Conservation (phyloP, 2,329 filamentous ascomycete species). For the Chaetomiaceae sp. region DNA sequence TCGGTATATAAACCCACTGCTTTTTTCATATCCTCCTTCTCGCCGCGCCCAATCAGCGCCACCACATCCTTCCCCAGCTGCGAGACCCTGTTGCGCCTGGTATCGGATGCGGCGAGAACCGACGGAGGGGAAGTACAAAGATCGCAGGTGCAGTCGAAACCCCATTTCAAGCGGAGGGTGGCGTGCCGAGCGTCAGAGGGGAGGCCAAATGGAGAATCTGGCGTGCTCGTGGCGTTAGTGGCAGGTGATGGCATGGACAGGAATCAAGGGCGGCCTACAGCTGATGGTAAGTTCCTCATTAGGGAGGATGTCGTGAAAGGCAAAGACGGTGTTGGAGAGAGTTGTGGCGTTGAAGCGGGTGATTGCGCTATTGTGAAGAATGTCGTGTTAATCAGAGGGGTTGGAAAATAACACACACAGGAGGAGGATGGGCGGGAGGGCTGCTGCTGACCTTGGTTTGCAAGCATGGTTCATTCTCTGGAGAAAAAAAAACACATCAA, state of each 20-base stretch:
- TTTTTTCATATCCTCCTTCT: constrained; percentile 12
- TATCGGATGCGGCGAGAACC: constrained; percentile 24
- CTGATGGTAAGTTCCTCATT: constrained; percentile 33
- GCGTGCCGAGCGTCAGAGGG: constrained; percentile 21
- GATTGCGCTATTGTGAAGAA: constrained; percentile 21
- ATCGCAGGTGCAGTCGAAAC: constrained; percentile 30
- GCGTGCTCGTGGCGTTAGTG: background rate
- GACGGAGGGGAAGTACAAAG: constrained; percentile 21
- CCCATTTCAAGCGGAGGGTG: constrained; percentile 24
- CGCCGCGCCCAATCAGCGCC: constrained; percentile 14
- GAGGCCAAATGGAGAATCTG: constrained; percentile 22
- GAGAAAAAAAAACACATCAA: too few relatives aligned
- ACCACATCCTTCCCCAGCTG: constrained; percentile 18
- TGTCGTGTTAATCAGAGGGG: too few relatives aligned
- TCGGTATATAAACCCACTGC: constrained; percentile 18
- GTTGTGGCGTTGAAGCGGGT: constrained; percentile 23
- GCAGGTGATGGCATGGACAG: too few relatives aligned
- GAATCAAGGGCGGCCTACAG: constrained; percentile 21
- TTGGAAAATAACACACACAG: too few relatives aligned
- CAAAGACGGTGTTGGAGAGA: constrained; percentile 24
- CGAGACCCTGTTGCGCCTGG: constrained; percentile 23
- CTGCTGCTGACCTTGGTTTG: constrained; percentile 32
- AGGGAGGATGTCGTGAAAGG: constrained; percentile 26
- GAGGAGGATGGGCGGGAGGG: too few relatives aligned
- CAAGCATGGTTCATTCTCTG: constrained; percentile 38